Percentiles rank a stretch among this genome's conserved stretches.
phyloP scores from a whole-genome alignment of 2,329 filamentous ascomycete genomes.

The Biscogniauxia mediterranea region DNA sequence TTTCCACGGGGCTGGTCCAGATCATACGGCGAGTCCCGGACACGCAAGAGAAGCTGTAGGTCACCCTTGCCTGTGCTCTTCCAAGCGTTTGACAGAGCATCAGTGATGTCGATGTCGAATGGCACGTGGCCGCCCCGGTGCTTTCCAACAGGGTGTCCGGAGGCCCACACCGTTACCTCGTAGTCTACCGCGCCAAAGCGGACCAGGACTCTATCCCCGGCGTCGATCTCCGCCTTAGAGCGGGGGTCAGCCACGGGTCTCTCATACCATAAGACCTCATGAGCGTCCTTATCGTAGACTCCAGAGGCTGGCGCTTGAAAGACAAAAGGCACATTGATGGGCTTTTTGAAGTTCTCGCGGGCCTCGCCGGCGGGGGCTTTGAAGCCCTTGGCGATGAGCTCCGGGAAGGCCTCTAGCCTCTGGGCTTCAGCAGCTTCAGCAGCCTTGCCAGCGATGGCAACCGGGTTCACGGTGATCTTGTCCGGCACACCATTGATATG shows the following conservation, averaged over 20 bases:
- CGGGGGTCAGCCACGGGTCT: slow-evolving; percentile 50
- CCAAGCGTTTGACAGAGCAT: slow-evolving; percentile 35
- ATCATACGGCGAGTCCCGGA: slow-evolving; percentile 63
- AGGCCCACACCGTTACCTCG: slow-evolving; percentile 56
- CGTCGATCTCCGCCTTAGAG: slow-evolving; percentile 37
- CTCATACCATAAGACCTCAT: slow-evolving; percentile 69
- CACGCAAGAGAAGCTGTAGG: slow-evolving; percentile 52
- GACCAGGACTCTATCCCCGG: slow-evolving; percentile 45
- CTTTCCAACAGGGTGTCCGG: slow-evolving; percentile 50
- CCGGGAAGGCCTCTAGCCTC: slow-evolving; percentile 48
- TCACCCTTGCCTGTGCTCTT: slow-evolving; percentile 26
- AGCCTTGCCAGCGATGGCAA: slow-evolving; percentile 22
- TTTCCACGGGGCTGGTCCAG: slow-evolving; percentile 65
- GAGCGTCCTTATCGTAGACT: slow-evolving; percentile 58
- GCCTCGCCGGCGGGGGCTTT: slow-evolving; percentile 29
- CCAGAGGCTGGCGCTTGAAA: slow-evolving; percentile 65
- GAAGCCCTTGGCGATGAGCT: slow-evolving; percentile 47
- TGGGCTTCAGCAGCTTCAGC: slow-evolving; percentile 38
- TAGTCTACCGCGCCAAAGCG: slow-evolving; percentile 64
- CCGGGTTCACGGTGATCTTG: slow-evolving; percentile 33
- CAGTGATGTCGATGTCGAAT: slow-evolving; percentile 56
- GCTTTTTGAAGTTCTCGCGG: slow-evolving; percentile 43
- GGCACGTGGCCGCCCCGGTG: slow-evolving; percentile 61
- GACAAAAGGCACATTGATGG: slow-evolving; percentile 63
- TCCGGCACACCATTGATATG: slow-evolving; percentile 49